A percentile compares a stretch with the other conserved stretches of the same genome.
These are phyloP conservation scores for Elaeagnus macrophylla DNA, from an alignment of 306 rosid genomes.

Conservation along the genomic window DNA sequence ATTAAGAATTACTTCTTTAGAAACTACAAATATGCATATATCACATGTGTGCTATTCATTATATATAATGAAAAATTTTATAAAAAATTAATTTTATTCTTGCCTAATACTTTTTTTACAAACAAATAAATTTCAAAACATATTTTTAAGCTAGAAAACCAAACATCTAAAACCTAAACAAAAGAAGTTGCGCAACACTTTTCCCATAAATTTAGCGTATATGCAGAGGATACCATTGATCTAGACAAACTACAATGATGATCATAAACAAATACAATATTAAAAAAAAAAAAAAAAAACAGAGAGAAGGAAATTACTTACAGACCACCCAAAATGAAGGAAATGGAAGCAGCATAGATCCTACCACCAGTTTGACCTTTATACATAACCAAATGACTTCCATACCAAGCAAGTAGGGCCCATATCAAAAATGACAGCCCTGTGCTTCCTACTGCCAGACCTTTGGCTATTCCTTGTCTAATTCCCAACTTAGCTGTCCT, in stretches of 20 bases:
- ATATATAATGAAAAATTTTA: no score
- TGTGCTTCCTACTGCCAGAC: constrained; percentile 77
- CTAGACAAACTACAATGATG: background rate
- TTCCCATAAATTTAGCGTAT: no score
- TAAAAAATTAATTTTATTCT: no score
- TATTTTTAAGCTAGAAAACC: no score
- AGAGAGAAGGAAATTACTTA: constrained; percentile 26
- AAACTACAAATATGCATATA: no score
- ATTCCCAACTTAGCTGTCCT: constrained; percentile 65
- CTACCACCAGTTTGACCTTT: constrained; percentile 86
- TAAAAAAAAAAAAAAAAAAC: background rate
- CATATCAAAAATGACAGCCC: constrained; percentile 78
- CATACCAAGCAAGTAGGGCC: constrained; percentile 98
- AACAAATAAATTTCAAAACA: no score
- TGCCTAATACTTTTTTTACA: no score
- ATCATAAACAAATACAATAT: background rate
- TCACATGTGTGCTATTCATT: no score
- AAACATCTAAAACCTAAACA: no score
- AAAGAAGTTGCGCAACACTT: no score
- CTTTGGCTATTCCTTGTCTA: constrained; percentile 85
- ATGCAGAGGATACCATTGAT: no score
- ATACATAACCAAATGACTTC: constrained; percentile 83
- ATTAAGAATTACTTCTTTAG: no score
- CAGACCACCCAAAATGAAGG: constrained; percentile 85
- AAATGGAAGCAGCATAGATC: constrained; percentile 78